Base-by-base conservation (phyloP, 2,329 filamentous ascomycete species). In the Ophiostoma piceae region DNA sequence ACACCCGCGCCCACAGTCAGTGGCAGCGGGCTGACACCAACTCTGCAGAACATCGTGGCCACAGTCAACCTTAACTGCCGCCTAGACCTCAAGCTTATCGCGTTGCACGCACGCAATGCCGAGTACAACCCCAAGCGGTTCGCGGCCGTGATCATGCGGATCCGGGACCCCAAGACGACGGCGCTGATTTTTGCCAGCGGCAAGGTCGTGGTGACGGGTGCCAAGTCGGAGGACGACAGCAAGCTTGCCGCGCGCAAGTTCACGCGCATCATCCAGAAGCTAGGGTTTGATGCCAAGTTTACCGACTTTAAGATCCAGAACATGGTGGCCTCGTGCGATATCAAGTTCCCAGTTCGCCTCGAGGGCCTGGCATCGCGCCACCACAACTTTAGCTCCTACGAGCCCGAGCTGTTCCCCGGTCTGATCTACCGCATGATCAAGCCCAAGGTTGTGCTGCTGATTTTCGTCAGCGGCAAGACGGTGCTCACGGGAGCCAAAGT, bases 341-440 rank as follows among this genome's bases (percentile, higher is more conserved):
- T 99, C 86, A 97, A 97, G 85, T 99, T 99, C 83, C 95, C 95
- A 69, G 97, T 99, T 76, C 92, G 95, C 75, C 86, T 99, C 71
- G 95, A 98, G 80, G 95, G 95, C 82, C 84, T 99, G 79, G 95
- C 95, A 19, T 95, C 91, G 75, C 92, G 94, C 82, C 95, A 99
- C 86, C 94, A 98, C 85, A 97, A 97, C 83, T 99, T 98, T 88
- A 96, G 92, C 82, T 97, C 94, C 71, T 99, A 99, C 81, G 95
- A 99, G 81, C 95, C 95, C 75, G 95, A 99, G 79, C 81, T 99
- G 79, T 99, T 98, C 87, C 95, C 95, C 77, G 95, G 95, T 88
- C 89, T 99, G 68, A 99, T 99, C 82, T 99, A 99, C 83, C 93
- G 95, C 80, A 99, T 99, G 95, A 97, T 98, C 85, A 98, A 98